These are phyloP conservation scores for Aspergillus melleus DNA, from an alignment of 2,329 filamentous ascomycete genomes.

Conservation along the genomic window DNA sequence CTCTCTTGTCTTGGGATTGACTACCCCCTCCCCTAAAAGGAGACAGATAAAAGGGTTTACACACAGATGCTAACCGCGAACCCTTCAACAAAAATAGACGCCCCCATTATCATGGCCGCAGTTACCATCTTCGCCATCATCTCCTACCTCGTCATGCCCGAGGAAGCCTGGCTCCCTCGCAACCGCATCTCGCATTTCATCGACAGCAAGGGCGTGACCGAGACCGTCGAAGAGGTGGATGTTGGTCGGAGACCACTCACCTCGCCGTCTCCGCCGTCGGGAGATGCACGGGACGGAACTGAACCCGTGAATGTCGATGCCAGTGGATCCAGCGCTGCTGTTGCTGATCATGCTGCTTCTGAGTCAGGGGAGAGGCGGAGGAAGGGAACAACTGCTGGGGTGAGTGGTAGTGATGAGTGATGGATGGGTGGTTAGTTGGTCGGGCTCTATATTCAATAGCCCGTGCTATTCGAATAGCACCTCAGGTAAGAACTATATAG, in stretches of 20 bases:
- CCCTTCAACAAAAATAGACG: constrained; percentile 31
- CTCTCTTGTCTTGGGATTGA: not conserved
- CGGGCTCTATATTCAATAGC: no score
- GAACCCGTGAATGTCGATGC: not conserved
- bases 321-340: not conserved
- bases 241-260: not conserved
- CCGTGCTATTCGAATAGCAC: no score
- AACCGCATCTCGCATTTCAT: constrained; percentile 47
- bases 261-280: not conserved
- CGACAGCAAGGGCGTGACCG: constrained; percentile 35
- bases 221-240: constrained; percentile 30
- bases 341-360: not conserved
- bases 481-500: no score
- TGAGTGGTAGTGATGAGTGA: not conserved
- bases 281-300: not conserved
- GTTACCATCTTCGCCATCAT: constrained; percentile 52
- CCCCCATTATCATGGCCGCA: constrained; percentile 53
- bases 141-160: constrained; percentile 52
- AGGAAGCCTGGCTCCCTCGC: constrained; percentile 48
- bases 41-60: no score
- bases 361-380: not conserved
- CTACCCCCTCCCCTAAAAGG: no score
- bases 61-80: not conserved
- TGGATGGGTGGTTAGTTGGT: not conserved
- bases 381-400: not conserved